Evolutionary conservation across 352 stramenopile species (phyloP), one percentile per base, ranked within the genome.

Genomic region (Globisporangium splendens): DNA sequence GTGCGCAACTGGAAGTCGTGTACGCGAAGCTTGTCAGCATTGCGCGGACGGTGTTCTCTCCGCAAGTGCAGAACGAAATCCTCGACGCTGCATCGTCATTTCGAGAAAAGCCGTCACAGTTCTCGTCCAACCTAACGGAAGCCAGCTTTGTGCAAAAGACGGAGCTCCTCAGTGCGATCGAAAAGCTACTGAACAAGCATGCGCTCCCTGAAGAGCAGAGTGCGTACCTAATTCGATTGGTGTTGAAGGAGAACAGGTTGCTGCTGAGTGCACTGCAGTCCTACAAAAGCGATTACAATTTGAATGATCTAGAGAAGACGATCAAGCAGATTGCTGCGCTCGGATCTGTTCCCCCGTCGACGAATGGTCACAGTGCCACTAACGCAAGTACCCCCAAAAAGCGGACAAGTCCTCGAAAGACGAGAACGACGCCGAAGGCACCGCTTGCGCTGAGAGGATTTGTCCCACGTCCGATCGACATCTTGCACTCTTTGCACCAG

Each of bases 131-230:
- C 12, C 31, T 53, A 11, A 20, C 41, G 1, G 64, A 66, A 2
- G 21, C 41, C 1, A 57, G 61, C 8, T 69, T 74, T 10, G 54
- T 54, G n/a, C 62, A 73, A 4, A 65, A 73, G 10, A 73, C 84
- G 62, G 72, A 91, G 62, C 58, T 91, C 18, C 56, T 91, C 1
- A 54, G 21, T 0, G 24, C 86, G 12, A 57, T 88, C 7, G 78
- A 88, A 65, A 66, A 54, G 46, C 60, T 91, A 38, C 54, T 91
- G 43, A 79, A 79, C 61, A 80, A 82, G 56, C 81, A 85, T 49
- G 71, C 66, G 38, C 65, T 91, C 22, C 63, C 68, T 14, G 81
- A 91, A 59, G 77, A 88, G 18, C 68, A 86, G 31, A 70, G 68
- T 1, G 63, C 66, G 2, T 68, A 79, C 24, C 51, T 86, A 8